Conservation (phyloP, 257 asterid genomes). For the Solanum rostratum region DNA sequence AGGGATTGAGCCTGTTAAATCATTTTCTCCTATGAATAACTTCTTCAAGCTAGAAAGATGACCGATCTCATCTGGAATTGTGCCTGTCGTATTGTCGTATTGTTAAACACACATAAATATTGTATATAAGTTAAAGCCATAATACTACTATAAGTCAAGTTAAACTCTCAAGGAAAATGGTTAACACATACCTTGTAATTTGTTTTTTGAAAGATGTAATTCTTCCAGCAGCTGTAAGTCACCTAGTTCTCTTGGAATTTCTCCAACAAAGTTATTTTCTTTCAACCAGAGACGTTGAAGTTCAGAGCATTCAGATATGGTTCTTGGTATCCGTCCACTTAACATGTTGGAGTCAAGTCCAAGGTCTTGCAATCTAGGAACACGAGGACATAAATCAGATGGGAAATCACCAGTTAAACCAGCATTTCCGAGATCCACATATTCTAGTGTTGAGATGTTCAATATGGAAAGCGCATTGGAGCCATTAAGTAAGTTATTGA, state of each 20-base stretch:
- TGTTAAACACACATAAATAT: background rate
- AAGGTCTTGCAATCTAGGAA: background rate
- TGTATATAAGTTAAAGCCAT: too few relatives aligned
- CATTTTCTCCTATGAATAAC: background rate
- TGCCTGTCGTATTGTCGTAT: background rate
- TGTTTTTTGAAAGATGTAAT: constrained; percentile 1
- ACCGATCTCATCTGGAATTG: background rate
- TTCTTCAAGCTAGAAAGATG: background rate
- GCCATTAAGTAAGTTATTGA: background rate
- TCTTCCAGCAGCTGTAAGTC: background rate
- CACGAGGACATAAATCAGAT: background rate
- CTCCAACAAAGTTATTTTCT: background rate
- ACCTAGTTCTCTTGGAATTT: background rate
- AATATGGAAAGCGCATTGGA: background rate
- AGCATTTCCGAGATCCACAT: background rate
- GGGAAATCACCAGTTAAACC: background rate
- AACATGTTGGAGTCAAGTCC: background rate
- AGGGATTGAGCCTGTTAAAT: constrained; percentile 9
- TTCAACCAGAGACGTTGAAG: too few relatives aligned
- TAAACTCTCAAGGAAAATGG: background rate
- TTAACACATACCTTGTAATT: background rate
- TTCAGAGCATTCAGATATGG: too few relatives aligned
- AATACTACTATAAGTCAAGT: background rate
- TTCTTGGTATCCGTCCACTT: too few relatives aligned
- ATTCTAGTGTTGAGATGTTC: background rate